Evolutionary conservation across 2,329 filamentous ascomycete genomes (phyloP).

Genomic region (Hymenoscyphus scutula): DNA sequence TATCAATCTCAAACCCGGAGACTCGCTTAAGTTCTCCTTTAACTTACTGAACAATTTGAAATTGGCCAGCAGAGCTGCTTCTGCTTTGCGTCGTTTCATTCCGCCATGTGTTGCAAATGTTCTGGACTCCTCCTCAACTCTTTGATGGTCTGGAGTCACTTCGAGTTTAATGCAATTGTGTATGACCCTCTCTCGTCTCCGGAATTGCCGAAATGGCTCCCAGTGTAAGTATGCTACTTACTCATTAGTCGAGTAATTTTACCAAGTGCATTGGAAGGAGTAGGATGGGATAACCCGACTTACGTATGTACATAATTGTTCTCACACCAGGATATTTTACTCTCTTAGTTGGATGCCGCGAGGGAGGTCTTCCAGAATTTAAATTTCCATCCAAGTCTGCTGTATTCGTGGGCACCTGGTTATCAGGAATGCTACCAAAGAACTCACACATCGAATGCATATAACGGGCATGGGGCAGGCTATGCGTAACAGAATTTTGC

Average conservation of each 20-base stretch:
- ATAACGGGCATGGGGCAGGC: not conserved
- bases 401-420: not conserved
- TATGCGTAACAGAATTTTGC: not conserved
- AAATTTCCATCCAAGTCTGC: not conserved
- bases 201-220: not conserved
- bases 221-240: not conserved
- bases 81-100: not conserved
- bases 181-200: not conserved
- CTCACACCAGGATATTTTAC: not conserved
- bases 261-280: not conserved
- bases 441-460: constrained; percentile 1
- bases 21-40: constrained; percentile 1
- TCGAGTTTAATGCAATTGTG: not conserved
- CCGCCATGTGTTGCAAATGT: not conserved
- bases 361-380: not conserved
- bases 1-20: not conserved
- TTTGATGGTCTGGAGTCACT: not conserved
- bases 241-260: not conserved
- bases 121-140: not conserved
- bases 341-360: not conserved
- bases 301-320: not conserved
- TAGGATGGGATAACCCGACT: not conserved
- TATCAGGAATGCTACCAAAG: not conserved
- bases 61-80: not conserved
- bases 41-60: not conserved